Evolutionary conservation across 768 basidiomycete species (phyloP).

Genomic region (Pulveroboletus ravenelii): DNA sequence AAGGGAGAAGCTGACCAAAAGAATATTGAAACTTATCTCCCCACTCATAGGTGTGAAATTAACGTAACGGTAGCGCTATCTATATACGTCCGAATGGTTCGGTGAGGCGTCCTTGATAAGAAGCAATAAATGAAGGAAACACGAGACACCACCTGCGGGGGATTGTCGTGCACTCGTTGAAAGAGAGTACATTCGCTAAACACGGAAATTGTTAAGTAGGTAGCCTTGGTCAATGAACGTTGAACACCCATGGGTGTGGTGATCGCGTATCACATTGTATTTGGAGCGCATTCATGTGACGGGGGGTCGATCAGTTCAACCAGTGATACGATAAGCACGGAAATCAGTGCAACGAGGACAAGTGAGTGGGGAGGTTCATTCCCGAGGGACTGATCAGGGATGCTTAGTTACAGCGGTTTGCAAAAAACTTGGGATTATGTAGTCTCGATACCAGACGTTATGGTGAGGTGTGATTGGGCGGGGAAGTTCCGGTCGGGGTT

Average conservation of each 20-base stretch:
- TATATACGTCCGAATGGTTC: not conserved
- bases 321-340: conserved; percentile 13
- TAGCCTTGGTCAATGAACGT: not conserved
- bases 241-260: not conserved
- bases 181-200: not conserved
- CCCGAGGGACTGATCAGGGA: conserved; percentile 4
- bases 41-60: conserved; percentile 12
- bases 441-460: no score
- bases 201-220: conserved; percentile 11
- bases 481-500: no score
- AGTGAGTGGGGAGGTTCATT: conserved; percentile 5
- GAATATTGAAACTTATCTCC: conserved; percentile 2
- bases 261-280: not conserved
- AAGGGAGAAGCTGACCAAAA: not conserved
- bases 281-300: conserved; percentile 17
- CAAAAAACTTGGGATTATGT: no score
- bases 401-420: no score
- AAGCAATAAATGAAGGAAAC: not conserved
- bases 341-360: conserved; percentile 7
- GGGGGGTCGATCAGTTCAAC: conserved; percentile 1
- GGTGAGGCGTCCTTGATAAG: conserved; percentile 3
- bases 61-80: conserved; percentile 6
- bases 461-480: no score
- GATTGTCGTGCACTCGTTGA: conserved; percentile 4
- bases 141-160: conserved; percentile 3